These are phyloP conservation scores for Rosa rugosa DNA, from an alignment of 306 rosid species.

Conservation along the genomic window DNA sequence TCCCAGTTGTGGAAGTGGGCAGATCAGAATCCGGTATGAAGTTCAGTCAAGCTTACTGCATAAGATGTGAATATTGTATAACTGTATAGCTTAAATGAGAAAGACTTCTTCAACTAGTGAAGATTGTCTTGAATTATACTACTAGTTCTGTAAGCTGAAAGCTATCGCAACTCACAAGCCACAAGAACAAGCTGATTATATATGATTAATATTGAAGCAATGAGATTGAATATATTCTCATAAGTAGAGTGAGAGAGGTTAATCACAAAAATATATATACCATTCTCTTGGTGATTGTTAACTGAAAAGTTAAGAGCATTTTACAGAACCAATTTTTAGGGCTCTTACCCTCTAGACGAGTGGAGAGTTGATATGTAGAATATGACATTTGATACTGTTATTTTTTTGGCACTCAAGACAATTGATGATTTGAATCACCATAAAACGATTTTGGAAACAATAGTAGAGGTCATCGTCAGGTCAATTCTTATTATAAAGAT, in stretches of 20 bases:
- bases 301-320: neutral
- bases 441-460: neutral
- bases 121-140: neutral
- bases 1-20: constrained; percentile 99
- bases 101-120: neutral
- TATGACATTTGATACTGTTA: neutral
- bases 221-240: neutral
- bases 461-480: neutral
- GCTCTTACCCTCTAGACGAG: neutral
- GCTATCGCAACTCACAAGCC: neutral
- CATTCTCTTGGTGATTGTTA: neutral
- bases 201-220: neutral
- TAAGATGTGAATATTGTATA: neutral
- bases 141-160: neutral
- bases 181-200: neutral
- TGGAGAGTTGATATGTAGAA: neutral
- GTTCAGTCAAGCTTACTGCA: constrained; percentile 15
- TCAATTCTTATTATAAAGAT: neutral
- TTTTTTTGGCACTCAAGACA: neutral
- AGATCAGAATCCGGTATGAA: constrained; percentile 90
- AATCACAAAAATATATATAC: neutral
- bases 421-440: neutral
- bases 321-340: neutral
- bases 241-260: neutral
- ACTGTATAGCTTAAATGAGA: neutral